Base-by-base conservation (phyloP, 257 asterid species). In the Solanum dulcamara region DNA sequence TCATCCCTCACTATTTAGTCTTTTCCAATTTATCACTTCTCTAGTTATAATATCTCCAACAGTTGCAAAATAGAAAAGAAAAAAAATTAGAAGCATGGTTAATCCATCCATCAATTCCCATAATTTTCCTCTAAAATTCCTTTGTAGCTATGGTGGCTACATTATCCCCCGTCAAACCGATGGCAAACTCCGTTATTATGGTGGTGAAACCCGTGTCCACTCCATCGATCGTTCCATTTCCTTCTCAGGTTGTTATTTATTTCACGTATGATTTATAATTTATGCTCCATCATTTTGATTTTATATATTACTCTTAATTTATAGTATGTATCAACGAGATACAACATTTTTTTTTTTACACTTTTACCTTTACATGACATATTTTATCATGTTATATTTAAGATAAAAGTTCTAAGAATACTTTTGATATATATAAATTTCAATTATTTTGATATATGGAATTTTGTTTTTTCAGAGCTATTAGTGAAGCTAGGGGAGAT, bases 111-210 rank as follows among this genome's bases (percentile, higher is more conserved):
- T 85, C 22, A 79, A 71, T 32, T 68, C 71, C 81, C 26, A 57
- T 88, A 66, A 83, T 88, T 84, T 87, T 96, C 71, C 83, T 48
- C 64, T 28, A 28, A 96, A 96, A 83, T 90, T 96, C 84, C 85
- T 93, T 32, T 93, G 97, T 44, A 96, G 99, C 89, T 93, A 96
- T 80, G 99, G 99, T 85, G 99, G 99, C 88, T 92, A 95, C 64
- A 96, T 96, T 83, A 87, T 92, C 74, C 99, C 98, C 79, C 96
- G 99, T 18, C 90, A 91, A 83, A 92, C 94, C 79, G 99, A 96
- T 57, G 99, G 95, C 28, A 93, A 96, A 83, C 99, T 96, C 71
- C 98, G 98, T 22, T 96, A 96, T 88, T 91, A 91, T 22, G 98
- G 99, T 57, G 99, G 99, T 26, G 88, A 94, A 24, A 95, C 98